These are phyloP conservation scores for Scheffersomyces stipitis DNA, from an alignment of 805 yeast genomes.

Conservation along the genomic window DNA sequence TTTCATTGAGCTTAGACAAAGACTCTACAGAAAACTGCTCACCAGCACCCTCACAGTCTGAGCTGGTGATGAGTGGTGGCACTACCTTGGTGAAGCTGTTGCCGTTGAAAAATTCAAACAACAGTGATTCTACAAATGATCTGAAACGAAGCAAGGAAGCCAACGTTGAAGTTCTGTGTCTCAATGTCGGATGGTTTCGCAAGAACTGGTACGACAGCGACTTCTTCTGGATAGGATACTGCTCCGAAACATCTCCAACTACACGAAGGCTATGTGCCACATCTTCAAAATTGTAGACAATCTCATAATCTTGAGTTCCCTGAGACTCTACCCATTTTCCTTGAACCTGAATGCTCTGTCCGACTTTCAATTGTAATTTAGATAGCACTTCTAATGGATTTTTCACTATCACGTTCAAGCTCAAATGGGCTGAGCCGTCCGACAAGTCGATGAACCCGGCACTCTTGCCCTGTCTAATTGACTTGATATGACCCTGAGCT, in stretches of 20 bases:
- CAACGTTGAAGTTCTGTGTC: conserved; percentile 71
- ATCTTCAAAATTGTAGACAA: conserved; percentile 23
- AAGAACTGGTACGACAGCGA: conserved; percentile 63
- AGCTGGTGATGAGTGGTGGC: conserved; percentile 84
- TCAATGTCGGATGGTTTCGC: conserved; percentile 69
- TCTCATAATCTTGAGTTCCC: conserved; percentile 34
- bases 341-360: conserved; percentile 34
- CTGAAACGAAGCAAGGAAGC: conserved; percentile 71
- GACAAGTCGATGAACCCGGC: conserved; percentile 75
- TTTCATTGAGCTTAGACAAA: conserved; percentile 2
- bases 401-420: conserved; percentile 49
- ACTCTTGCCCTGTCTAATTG: conserved; percentile 71
- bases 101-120: conserved; percentile 54
- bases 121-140: conserved; percentile 57
- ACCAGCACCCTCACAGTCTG: conserved; percentile 98
- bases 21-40: conserved; percentile 69
- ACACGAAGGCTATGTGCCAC: conserved; percentile 39
- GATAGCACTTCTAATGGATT: conserved; percentile 21
- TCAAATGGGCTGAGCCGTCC: conserved; percentile 68
- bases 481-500: conserved; percentile 65
- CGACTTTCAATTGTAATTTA: conserved; percentile 46
- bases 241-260: conserved; percentile 59
- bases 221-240: conserved; percentile 85
- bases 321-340: conserved; percentile 35
- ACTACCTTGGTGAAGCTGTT: conserved; percentile 66